phyloP scores from a whole-genome alignment of 768 basidiomycete species.

The Suillus subluteus region DNA sequence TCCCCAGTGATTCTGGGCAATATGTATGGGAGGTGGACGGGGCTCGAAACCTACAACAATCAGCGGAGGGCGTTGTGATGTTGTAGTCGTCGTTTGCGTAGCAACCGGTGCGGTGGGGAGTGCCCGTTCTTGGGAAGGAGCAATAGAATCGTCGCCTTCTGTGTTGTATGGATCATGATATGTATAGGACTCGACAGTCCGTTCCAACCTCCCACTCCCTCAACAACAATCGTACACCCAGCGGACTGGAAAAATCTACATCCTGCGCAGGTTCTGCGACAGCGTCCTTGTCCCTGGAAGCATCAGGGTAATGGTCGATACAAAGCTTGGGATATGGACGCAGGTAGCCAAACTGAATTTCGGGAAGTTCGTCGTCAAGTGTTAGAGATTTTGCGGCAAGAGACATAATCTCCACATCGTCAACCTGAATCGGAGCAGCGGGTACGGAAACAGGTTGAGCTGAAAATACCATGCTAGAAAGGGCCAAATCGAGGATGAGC shows the following conservation, averaged over 20 bases:
- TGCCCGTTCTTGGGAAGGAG: slow-evolving; percentile 20
- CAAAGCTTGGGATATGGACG: slow-evolving; percentile 46
- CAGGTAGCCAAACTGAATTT: slow-evolving; percentile 64
- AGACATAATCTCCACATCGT: slow-evolving; percentile 58
- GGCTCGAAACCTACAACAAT: slow-evolving; percentile 37
- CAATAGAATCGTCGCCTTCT: slow-evolving; percentile 22
- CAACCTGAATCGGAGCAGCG: slow-evolving; percentile 25
- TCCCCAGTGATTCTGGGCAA: slow-evolving; percentile 11
- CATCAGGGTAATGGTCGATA: slow-evolving; percentile 31
- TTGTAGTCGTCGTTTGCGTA: slow-evolving; percentile 27
- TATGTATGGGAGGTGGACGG: slow-evolving; percentile 23
- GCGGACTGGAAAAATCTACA: slow-evolving; percentile 38
- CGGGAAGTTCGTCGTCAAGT: slow-evolving; percentile 57
- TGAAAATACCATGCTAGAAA: slow-evolving; percentile 63
- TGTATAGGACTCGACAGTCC: slow-evolving; percentile 50
- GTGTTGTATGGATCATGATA: slow-evolving; percentile 61
- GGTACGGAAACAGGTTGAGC: slow-evolving; percentile 41
- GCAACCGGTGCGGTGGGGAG: slow-evolving; percentile 3
- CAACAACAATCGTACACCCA: slow-evolving; percentile 65
- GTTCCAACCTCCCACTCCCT: slow-evolving; percentile 68
- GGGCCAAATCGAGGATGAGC: slow-evolving; percentile 61
- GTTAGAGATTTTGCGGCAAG: slow-evolving; percentile 52
- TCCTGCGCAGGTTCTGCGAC: slow-evolving; percentile 19
- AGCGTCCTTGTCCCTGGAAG: slow-evolving; percentile 27
- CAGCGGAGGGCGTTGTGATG: slow-evolving; percentile 42